Conservation (phyloP, 139 green algal species). For the Chlamydomonas asymmetrica region DNA sequence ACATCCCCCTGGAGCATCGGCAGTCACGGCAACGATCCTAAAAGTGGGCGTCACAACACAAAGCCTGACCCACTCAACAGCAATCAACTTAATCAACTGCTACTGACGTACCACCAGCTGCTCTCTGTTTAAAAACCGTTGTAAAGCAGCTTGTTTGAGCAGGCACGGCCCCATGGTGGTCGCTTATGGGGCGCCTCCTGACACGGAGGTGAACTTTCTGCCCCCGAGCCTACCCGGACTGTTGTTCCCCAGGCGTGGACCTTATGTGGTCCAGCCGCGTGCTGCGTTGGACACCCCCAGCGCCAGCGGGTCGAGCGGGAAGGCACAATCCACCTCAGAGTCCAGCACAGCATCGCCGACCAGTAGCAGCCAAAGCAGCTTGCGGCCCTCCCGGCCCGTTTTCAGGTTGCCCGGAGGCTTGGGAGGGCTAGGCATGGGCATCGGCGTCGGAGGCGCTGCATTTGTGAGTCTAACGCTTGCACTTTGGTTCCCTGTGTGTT, state of each 20-base stretch:
- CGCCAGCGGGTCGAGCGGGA: slow-evolving; percentile 4
- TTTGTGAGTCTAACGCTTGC: slow-evolving; percentile 16
- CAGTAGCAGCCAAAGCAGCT: not conserved
- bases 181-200: not conserved
- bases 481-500: not conserved
- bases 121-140: too few relatives aligned
- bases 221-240: slow-evolving; percentile 11
- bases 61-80: too few relatives aligned
- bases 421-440: slow-evolving; percentile 1
- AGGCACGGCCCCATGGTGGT: not conserved
- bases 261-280: not conserved
- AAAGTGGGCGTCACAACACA: too few relatives aligned
- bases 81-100: too few relatives aligned
- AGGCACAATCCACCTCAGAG: too few relatives aligned
- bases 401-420: slow-evolving; percentile 1
- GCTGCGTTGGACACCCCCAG: slow-evolving; percentile 6
- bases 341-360: slow-evolving; percentile 1
- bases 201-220: slow-evolving; percentile 7
- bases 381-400: not conserved
- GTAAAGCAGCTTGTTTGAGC: not conserved
- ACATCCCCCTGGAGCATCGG: too few relatives aligned
- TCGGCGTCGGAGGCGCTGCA: slow-evolving; percentile 26
- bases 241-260: not conserved
- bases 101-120: too few relatives aligned
- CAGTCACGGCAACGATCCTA: too few relatives aligned